Evolutionary conservation across 108 stramenopile species (phyloP).

Genomic region (Thalassiosira profunda): DNA sequence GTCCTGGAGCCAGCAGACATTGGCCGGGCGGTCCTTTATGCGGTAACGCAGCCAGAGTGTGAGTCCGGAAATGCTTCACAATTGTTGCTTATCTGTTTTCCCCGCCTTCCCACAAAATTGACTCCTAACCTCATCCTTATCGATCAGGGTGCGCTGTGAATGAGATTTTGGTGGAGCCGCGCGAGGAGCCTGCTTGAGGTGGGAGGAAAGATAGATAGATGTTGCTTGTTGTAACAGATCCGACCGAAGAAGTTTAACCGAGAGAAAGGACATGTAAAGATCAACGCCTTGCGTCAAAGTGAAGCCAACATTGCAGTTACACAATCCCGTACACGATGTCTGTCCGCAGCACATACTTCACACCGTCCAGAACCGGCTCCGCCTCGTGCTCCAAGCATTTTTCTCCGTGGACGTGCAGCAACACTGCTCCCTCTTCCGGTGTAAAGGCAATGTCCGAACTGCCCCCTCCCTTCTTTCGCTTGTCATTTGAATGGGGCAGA

Average conservation of each 20-base stretch:
- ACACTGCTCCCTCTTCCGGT: slow-evolving; percentile 70
- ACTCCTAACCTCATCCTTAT: too few species aligned
- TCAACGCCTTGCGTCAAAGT: background rate
- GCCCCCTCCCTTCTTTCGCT: slow-evolving; percentile 7
- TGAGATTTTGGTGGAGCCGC: slow-evolving; percentile 78
- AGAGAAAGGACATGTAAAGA: background rate
- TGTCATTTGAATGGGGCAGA: slow-evolving; percentile 29
- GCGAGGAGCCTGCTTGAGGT: slow-evolving; percentile 46
- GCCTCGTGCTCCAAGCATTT: slow-evolving; percentile 91
- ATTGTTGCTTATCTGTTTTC: too few species aligned
- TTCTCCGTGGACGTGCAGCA: slow-evolving; percentile 91
- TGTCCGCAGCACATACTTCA: slow-evolving; percentile 84
- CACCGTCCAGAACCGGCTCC: slow-evolving; percentile 76
- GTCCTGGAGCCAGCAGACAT: slow-evolving; percentile 76
- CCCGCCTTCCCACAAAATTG: too few species aligned
- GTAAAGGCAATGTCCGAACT: slow-evolving; percentile 54
- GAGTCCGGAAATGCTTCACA: too few species aligned
- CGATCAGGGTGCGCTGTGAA: slow-evolving; percentile 86
- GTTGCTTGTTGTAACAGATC: too few species aligned
- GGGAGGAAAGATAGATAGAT: too few species aligned
- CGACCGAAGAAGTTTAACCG: slow-evolving; percentile 22
- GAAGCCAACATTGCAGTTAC: background rate
- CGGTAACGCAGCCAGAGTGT: slow-evolving; percentile 79
- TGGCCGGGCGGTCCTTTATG: slow-evolving; percentile 77
- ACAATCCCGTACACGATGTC: slow-evolving; percentile 62